Conservation (phyloP, 73 alveolate species). For the Uronychia binucleata region DNA sequence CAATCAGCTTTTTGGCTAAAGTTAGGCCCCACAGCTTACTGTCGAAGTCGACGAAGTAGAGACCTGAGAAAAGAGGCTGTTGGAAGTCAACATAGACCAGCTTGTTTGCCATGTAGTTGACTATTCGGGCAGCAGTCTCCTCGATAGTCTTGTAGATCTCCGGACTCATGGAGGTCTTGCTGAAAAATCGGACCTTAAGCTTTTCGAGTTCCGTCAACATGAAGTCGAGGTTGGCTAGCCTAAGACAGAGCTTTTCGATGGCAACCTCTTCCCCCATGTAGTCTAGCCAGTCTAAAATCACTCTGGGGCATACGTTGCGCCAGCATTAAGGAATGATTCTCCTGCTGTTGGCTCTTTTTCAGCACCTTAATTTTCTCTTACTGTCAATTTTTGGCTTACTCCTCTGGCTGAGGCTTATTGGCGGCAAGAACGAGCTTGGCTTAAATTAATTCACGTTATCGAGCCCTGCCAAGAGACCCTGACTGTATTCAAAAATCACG, state of each 20-base stretch:
- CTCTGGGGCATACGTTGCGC: neutral
- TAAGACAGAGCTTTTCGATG: conserved; percentile 12
- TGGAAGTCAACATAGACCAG: conserved; percentile 35
- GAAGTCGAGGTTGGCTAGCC: conserved; percentile 38
- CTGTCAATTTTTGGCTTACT: conserved; percentile 28
- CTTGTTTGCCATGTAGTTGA: conserved; percentile 21
- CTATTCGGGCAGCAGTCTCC: neutral
- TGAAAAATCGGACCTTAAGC: conserved; percentile 31
- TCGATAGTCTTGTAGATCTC: conserved; percentile 1
- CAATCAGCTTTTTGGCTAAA: neutral
- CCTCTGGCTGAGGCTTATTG: conserved; percentile 29
- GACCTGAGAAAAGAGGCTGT: conserved; percentile 16
- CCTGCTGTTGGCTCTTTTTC: neutral
- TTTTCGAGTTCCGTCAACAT: conserved; percentile 13
- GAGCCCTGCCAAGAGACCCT: conserved; percentile 20
- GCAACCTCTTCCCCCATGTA: conserved; percentile 8
- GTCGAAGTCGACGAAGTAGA: conserved; percentile 21
- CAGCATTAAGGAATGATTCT: neutral
- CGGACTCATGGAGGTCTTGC: neutral
- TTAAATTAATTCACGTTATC: conserved; percentile 37
- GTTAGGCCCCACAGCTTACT: neutral
- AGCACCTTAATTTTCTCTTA: conserved; percentile 32
- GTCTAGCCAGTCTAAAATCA: conserved; percentile 34
- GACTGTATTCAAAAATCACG: conserved; percentile 48
- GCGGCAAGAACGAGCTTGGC: conserved; percentile 40